A percentile compares a stretch with the other conserved stretches of the same genome.
Evolutionary conservation across 2,329 filamentous ascomycete genomes (phyloP).

Genomic region (Verticillium albo-atrum): DNA sequence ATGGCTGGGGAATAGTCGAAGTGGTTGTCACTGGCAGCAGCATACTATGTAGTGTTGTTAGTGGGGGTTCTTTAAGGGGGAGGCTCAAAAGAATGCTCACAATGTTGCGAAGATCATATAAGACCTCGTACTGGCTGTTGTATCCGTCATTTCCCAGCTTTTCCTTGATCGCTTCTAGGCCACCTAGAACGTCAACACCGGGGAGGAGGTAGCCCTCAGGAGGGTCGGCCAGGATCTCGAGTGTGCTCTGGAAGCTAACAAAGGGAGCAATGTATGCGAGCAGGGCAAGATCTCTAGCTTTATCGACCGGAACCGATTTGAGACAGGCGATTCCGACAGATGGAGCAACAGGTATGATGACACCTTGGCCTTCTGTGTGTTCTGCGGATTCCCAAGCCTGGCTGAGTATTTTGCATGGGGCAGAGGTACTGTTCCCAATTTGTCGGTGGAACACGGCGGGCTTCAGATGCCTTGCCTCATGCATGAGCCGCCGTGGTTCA

Average conservation of each 20-base stretch:
- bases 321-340: slow-evolving; percentile 3
- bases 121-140: slow-evolving; percentile 10
- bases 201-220: slow-evolving; percentile 13
- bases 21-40: slow-evolving; percentile 10
- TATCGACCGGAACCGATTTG: slow-evolving; percentile 7
- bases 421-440: not conserved
- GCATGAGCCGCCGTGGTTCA: not conserved
- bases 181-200: slow-evolving; percentile 11
- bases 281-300: slow-evolving; percentile 6
- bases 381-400: not conserved
- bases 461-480: not conserved
- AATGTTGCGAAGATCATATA: slow-evolving; percentile 8
- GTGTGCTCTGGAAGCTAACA: slow-evolving; percentile 11
- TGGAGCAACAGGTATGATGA: not conserved
- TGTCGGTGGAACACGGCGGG: not conserved
- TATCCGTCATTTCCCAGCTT: slow-evolving; percentile 11
- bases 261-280: slow-evolving; percentile 14
- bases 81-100: not conserved
- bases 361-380: not conserved
- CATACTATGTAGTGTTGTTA: not conserved
- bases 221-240: slow-evolving; percentile 11
- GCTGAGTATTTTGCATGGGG: not conserved
- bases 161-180: slow-evolving; percentile 9
- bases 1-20: slow-evolving; percentile 12
- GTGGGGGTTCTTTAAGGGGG: not conserved